Conservation (phyloP, 1,284 basidiomycete species). For the Pseudozyma thailandica region DNA sequence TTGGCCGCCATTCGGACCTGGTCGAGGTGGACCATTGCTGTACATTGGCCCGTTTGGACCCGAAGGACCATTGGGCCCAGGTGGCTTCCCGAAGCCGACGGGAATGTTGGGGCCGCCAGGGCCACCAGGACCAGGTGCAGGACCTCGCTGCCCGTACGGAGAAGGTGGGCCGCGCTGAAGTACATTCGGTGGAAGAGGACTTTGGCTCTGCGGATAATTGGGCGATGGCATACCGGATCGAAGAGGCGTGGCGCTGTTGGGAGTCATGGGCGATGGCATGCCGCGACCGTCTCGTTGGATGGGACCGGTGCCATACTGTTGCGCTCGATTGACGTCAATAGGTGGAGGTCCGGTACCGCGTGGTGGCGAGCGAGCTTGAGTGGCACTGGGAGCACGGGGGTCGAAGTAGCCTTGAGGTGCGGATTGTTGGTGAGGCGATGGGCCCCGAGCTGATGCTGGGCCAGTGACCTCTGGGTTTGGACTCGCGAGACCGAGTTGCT, state of each 20-base stretch:
- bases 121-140: conserved; percentile 5
- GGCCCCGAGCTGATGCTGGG: conserved; percentile 2
- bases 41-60: neutral
- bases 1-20: conserved; percentile 1
- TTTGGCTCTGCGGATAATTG: conserved; percentile 7
- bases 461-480: conserved; percentile 17
- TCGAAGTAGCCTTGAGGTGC: conserved; percentile 29
- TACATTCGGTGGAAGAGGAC: conserved; percentile 30
- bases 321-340: conserved; percentile 38
- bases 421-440: conserved; percentile 12
- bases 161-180: conserved; percentile 43
- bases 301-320: conserved; percentile 16
- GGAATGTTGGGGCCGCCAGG: conserved; percentile 10
- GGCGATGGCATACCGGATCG: conserved; percentile 37
- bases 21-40: conserved; percentile 13
- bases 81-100: neutral
- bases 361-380: conserved; percentile 15
- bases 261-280: conserved; percentile 2
- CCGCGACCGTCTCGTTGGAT: neutral
- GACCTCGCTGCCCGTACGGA: conserved; percentile 20
- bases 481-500: conserved; percentile 49
- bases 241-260: conserved; percentile 39
- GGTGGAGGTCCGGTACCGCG: conserved; percentile 26
- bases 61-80: neutral
- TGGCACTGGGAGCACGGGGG: conserved; percentile 17